These are phyloP conservation scores for Blastocystis hominis DNA, from an alignment of 352 stramenopile species.

Conservation along the genomic window DNA sequence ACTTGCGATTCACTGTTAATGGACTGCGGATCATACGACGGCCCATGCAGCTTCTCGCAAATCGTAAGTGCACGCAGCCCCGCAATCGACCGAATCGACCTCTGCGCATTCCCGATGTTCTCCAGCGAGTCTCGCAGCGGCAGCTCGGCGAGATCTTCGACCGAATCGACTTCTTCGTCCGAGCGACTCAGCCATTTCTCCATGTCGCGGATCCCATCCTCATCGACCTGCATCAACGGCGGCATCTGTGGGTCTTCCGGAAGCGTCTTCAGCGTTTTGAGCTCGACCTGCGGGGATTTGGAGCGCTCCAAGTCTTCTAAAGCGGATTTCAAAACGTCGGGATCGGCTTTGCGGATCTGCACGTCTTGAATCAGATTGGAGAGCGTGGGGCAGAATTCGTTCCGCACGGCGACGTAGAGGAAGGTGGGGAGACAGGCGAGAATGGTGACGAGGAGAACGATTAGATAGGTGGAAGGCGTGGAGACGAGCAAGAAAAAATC, in stretches of 20 bases:
- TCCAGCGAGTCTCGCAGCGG: not conserved
- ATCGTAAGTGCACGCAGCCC: not conserved
- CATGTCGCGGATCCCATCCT: not conserved
- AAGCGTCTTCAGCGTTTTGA: not conserved
- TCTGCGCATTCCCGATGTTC: not conserved
- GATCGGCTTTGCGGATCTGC: not conserved
- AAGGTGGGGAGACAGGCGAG: not conserved
- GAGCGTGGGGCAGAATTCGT: not conserved
- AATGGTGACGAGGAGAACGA: not conserved
- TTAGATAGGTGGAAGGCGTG: not conserved
- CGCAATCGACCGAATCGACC: not conserved
- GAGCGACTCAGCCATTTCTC: not conserved
- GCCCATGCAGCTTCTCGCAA: not conserved
- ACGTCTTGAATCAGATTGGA: constrained; percentile 17
- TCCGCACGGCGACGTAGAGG: not conserved
- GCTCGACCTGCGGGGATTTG: not conserved
- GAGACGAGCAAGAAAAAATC: not conserved
- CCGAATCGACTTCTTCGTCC: not conserved
- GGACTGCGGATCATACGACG: not conserved
- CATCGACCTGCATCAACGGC: not conserved
- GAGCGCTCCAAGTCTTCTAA: not conserved
- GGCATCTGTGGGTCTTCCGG: not conserved
- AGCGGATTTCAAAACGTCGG: not conserved
- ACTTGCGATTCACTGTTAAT: not conserved
- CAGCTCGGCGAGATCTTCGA: not conserved